Base-by-base conservation (phyloP, 805 yeast species). In the Starmerella stigmatis region DNA sequence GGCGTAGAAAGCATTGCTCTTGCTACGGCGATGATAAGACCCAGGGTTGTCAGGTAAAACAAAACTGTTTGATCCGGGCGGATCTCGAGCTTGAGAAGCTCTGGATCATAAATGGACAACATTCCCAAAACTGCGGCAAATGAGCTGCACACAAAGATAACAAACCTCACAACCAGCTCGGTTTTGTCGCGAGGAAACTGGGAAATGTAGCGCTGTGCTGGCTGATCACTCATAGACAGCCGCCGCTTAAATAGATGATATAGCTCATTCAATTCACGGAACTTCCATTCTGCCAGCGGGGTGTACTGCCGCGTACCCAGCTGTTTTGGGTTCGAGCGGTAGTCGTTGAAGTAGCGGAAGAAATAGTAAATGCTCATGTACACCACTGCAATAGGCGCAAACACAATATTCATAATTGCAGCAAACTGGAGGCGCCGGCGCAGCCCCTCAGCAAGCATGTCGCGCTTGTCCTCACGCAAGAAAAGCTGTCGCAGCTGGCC, bases 221-320 rank as follows among this genome's bases (percentile, higher is more conserved):
- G 78, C 13, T 76, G 82, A 25, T 77, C 73, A 42, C 96, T 84
- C 49, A 84, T 64, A 38, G 78, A 83, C 32, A 92, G 64, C 41
- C 99, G 69, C 54, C 79, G 78, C 46, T 78, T 77, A 64, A 92
- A 92, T 22, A 89, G 71, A 62, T 92, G 98, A 35, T 85, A 85
- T 8, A 92, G 69, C 60, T 92, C 99, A 62, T 92, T 92, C 60
- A 82, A 85, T 57, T 92, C 99, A 46, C 99, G 69, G 57, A 92
- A 73, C 60, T 81, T 85, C 97, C 97, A 92, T 57, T 83, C 88
- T 0, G 97, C 96, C 63, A 75, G 76, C 0, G 96, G 96, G 0
- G 97, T 85, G 59, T 86, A 92, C 55, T 86, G 94, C 38, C 98
- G 69, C 2, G 86, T 71, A 5, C 86, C 81, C 44, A 92, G 70